phyloP scores from a whole-genome alignment of 495 filamentous ascomycete genomes.

The Pseudoneurospora amorphoporcata region DNA sequence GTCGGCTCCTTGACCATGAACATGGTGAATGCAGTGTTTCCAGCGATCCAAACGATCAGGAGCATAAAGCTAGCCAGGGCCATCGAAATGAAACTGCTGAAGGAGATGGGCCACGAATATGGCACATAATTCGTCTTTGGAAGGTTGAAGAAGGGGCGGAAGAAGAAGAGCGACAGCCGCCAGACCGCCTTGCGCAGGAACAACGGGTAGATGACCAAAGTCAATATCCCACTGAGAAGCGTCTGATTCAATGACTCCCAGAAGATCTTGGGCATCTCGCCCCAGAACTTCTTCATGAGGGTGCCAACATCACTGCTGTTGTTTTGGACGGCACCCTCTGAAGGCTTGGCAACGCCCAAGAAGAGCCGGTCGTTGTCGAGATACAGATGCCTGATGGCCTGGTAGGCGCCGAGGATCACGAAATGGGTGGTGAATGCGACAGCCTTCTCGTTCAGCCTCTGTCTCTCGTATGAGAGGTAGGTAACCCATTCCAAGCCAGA shows the following conservation, averaged over 20 bases:
- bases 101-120: constrained; percentile 45
- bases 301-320: constrained; percentile 19
- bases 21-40: constrained; percentile 64
- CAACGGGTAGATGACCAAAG: constrained; percentile 51
- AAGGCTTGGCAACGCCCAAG: constrained; percentile 32
- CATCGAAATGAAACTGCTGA: constrained; percentile 49
- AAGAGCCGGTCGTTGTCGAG: constrained; percentile 63
- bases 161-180: constrained; percentile 55
- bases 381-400: constrained; percentile 59
- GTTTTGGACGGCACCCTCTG: constrained; percentile 19
- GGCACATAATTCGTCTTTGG: constrained; percentile 57
- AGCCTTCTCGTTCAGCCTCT: constrained; percentile 76
- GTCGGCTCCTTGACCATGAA: constrained; percentile 73
- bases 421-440: constrained; percentile 70
- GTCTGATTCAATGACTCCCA: constrained; percentile 28
- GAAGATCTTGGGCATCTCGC: constrained; percentile 23
- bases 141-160: constrained; percentile 63
- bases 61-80: constrained; percentile 55
- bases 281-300: constrained; percentile 15
- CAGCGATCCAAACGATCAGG: constrained; percentile 58
- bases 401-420: constrained; percentile 53
- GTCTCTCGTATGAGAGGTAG: constrained; percentile 53
- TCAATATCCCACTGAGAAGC: constrained; percentile 34
- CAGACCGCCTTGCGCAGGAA: constrained; percentile 54
- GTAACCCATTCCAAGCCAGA: constrained; percentile 64